Percentiles rank a stretch among this genome's conserved stretches.
phyloP scores from a whole-genome alignment of 768 basidiomycete genomes.

The Leccinum aurantiacum region DNA sequence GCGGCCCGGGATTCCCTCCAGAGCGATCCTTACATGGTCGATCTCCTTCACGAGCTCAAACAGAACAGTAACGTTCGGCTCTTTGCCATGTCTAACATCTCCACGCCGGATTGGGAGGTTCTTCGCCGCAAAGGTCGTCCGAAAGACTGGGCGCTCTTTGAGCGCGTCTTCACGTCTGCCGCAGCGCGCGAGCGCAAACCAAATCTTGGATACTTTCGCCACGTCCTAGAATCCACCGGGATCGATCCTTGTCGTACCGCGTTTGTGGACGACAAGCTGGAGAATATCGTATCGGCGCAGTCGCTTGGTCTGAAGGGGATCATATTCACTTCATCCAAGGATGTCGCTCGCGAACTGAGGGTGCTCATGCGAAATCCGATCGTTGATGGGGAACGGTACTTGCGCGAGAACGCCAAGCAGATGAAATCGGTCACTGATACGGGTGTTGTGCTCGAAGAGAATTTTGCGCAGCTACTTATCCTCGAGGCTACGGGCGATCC shows the following conservation, averaged over 20 bases:
- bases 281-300: constrained; percentile 20
- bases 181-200: constrained; percentile 19
- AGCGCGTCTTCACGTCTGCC: constrained; percentile 22
- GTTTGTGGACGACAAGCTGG: constrained; percentile 26
- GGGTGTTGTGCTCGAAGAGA: constrained; percentile 19
- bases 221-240: constrained; percentile 16
- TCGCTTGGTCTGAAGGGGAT: constrained; percentile 24
- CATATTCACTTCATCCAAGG: constrained; percentile 18
- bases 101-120: constrained; percentile 21
- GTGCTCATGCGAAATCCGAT: constrained; percentile 17
- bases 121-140: constrained; percentile 13
- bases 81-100: constrained; percentile 27
- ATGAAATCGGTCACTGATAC: constrained; percentile 20
- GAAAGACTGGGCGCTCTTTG: constrained; percentile 23
- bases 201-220: constrained; percentile 19
- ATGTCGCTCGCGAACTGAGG: constrained; percentile 16
- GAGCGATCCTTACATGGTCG: constrained; percentile 14
- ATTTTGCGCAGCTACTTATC: constrained; percentile 22
- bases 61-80: constrained; percentile 4
- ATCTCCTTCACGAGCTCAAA: constrained; percentile 18
- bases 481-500: constrained; percentile 19
- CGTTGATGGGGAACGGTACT: constrained; percentile 15
- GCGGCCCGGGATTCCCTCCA: constrained; percentile 11
- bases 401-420: constrained; percentile 12
- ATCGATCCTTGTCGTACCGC: constrained; percentile 20